Base-by-base conservation (phyloP, 75 land plant species). In the Isoetes taiwanensis region DNA sequence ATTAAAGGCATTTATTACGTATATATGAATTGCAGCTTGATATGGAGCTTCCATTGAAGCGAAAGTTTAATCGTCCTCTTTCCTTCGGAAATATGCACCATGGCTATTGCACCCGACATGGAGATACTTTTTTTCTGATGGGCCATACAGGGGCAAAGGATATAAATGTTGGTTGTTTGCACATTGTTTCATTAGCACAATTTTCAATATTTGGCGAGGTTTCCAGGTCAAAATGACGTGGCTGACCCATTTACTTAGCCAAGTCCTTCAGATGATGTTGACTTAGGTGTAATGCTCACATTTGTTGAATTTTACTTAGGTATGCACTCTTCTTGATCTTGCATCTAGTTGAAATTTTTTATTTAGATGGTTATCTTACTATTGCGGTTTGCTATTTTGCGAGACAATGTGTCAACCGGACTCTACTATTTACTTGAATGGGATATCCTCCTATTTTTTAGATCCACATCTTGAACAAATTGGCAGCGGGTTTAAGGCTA, bases 1-100 rank as follows among this genome's bases (percentile, higher is more conserved):
- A 86, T 94, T 6, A 94, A 88, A 54, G 99, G 99, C 3, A 77
- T 94, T 40, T 94, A 94, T 66, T 94, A 88, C 52, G 97, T 88
- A 57, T 37, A 37, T 14, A 37, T 37, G 14, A 9, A 14, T 37
- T 14, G 14, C 14, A n/a, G n/a, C n/a, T n/a, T n/a, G n/a, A n/a
- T n/a, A n/a, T n/a, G n/a, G n/a, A n/a, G n/a, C n/a, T n/a, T n/a
- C n/a, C n/a, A n/a, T n/a, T n/a, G n/a, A n/a, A n/a, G n/a, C n/a
- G n/a, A n/a, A n/a, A n/a, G n/a, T n/a, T n/a, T n/a, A n/a, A n/a
- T n/a, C n/a, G n/a, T n/a, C n/a, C n/a, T n/a, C n/a, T n/a, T n/a
- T n/a, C n/a, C n/a, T n/a, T n/a, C n/a, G n/a, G n/a, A n/a, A n/a
- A n/a, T n/a, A n/a, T n/a, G n/a, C n/a, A n/a, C n/a, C n/a, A n/a